A percentile compares a stretch with the other conserved stretches of the same genome.
phyloP scores from a whole-genome alignment of 352 stramenopile species.

The Globisporangium spinosum region DNA sequence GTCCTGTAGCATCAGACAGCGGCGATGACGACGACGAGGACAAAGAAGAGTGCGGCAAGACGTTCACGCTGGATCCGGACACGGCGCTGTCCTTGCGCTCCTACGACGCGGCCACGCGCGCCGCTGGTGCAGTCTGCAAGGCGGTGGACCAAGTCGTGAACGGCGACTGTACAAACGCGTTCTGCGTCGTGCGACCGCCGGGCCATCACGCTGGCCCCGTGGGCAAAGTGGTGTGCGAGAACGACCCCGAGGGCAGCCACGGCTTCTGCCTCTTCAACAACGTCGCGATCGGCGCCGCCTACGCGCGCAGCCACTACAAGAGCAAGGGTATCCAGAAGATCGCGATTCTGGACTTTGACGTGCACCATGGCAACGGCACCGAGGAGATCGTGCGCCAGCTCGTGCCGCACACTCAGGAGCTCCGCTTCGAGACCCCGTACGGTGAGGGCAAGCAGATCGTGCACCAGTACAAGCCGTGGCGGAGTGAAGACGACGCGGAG shows the following conservation, averaged over 20 bases:
- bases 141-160: slow-evolving; percentile 84
- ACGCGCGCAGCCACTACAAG: slow-evolving; percentile 92
- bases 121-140: slow-evolving; percentile 80
- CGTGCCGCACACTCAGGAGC: slow-evolving; percentile 79
- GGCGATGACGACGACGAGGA: slow-evolving; percentile 23
- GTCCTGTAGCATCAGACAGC: slow-evolving; percentile 2
- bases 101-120: slow-evolving; percentile 69
- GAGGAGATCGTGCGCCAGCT: slow-evolving; percentile 94
- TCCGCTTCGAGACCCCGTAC: slow-evolving; percentile 88
- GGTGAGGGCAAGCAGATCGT: slow-evolving; percentile 80
- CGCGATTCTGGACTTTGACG: slow-evolving; percentile 98
- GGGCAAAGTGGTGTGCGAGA: slow-evolving; percentile 91
- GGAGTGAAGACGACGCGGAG: slow-evolving; percentile 91
- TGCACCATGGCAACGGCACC: slow-evolving; percentile 98
- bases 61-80: slow-evolving; percentile 62
- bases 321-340: slow-evolving; percentile 90
- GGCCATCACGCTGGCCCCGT: slow-evolving; percentile 96
- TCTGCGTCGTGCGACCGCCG: slow-evolving; percentile 95
- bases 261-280: slow-evolving; percentile 99
- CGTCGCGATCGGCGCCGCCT: slow-evolving; percentile 95
- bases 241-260: slow-evolving; percentile 85
- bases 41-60: slow-evolving; percentile 35
- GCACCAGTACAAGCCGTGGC: slow-evolving; percentile 94
- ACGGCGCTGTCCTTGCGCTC: slow-evolving; percentile 78
- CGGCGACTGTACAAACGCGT: slow-evolving; percentile 92